Evolutionary conservation across 148 eudicot genomes (phyloP).

Genomic region (Rhododendron ovatum): DNA sequence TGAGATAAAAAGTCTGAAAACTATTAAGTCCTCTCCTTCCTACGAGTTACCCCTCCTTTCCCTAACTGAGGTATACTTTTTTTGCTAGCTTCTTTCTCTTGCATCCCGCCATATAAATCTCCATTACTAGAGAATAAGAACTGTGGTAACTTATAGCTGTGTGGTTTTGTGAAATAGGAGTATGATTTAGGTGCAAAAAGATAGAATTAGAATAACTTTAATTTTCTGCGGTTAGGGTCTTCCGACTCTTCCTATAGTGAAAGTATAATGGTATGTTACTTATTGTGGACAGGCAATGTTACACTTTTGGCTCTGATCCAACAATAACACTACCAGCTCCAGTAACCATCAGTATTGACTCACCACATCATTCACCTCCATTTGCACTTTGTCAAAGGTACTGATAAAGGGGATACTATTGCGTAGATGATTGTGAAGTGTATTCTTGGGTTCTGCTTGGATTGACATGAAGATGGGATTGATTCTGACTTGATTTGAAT

Average conservation of each 20-base stretch:
- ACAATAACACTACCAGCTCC: background rate
- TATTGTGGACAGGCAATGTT: conserved; percentile 61
- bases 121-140: background rate
- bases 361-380: background rate
- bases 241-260: background rate
- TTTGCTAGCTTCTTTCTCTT: conserved; percentile 1
- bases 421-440: conserved; percentile 1
- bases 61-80: conserved; percentile 54
- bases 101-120: background rate
- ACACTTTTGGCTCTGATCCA: conserved; percentile 55
- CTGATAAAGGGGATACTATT: background rate
- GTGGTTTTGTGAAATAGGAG: background rate
- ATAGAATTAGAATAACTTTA: background rate
- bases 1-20: conserved; percentile 47
- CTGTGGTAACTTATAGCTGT: background rate
- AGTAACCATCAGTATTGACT: background rate
- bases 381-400: conserved; percentile 1
- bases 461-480: background rate
- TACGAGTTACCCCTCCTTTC: conserved; percentile 34
- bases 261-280: background rate
- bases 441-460: background rate
- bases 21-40: conserved; percentile 23
- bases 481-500: conserved; percentile 4
- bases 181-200: background rate
- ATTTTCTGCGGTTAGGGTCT: background rate